These are phyloP conservation scores for Primulina eburnea DNA, from an alignment of 257 asterid species.

Conservation along the genomic window DNA sequence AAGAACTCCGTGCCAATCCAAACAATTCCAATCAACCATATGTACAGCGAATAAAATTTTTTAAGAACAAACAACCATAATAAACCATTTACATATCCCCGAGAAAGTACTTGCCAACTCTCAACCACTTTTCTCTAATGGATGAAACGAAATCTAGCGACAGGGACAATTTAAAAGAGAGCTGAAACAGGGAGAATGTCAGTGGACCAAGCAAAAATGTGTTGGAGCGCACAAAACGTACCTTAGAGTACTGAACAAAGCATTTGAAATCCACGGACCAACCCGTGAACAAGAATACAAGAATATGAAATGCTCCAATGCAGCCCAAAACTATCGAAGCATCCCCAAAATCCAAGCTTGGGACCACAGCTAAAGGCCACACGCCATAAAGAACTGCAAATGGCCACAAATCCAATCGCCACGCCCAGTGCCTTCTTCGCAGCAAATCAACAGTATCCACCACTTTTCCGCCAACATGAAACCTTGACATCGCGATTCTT, in stretches of 20 bases:
- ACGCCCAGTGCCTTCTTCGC: constrained; percentile 70
- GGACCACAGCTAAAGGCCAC: constrained; percentile 72
- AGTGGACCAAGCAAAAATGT: constrained; percentile 8
- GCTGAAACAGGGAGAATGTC: constrained; percentile 8
- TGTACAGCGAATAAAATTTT: not conserved
- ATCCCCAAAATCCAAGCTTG: constrained; percentile 77
- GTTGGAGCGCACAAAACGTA: constrained; percentile 15
- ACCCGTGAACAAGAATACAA: constrained; percentile 83
- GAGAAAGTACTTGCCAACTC: constrained; percentile 1
- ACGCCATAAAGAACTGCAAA: constrained; percentile 61
- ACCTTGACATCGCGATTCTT: constrained; percentile 59
- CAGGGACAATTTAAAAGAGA: not conserved
- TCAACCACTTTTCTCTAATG: not conserved
- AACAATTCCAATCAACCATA: constrained; percentile 1
- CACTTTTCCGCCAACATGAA: constrained; percentile 89
- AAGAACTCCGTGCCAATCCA: constrained; percentile 1
- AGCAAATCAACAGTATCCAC: constrained; percentile 86
- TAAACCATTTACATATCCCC: not conserved
- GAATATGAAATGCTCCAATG: constrained; percentile 53
- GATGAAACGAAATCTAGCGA: constrained; percentile 8
- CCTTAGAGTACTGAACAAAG: constrained; percentile 84
- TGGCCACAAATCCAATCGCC: constrained; percentile 95
- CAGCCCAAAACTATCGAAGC: constrained; percentile 74
- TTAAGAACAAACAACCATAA: not conserved
- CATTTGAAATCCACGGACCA: constrained; percentile 93